phyloP scores from a whole-genome alignment of 441 rosid species.

The Eruca vesicaria region DNA sequence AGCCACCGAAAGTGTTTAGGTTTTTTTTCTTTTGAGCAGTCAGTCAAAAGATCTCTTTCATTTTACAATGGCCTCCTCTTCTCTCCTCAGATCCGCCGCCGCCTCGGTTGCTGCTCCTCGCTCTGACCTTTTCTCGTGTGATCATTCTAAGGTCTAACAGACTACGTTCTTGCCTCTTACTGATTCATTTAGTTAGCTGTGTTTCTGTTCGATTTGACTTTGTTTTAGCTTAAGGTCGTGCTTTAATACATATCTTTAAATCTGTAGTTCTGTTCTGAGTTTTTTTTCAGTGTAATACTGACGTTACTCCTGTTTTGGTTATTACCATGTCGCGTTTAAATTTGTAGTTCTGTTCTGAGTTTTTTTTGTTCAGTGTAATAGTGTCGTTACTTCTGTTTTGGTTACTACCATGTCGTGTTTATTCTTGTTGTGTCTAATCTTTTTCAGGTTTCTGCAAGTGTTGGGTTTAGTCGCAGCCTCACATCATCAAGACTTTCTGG shows the following conservation, averaged over 20 bases:
- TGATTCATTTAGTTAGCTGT: background rate
- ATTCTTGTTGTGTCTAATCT: background rate
- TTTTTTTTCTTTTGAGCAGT: conserved; percentile 27
- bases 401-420: background rate
- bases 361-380: no score
- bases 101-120: conserved; percentile 29
- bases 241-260: no score
- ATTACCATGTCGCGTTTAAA: background rate
- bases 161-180: conserved; percentile 1
- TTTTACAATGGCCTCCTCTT: conserved; percentile 57
- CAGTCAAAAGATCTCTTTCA: conserved; percentile 8
- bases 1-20: conserved; percentile 35
- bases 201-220: background rate
- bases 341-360: no score
- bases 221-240: background rate
- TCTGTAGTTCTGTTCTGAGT: conserved; percentile 8
- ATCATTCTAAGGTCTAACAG: conserved; percentile 53
- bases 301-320: background rate
- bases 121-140: conserved; percentile 37
- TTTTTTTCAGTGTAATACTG: background rate
- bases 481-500: conserved; percentile 46
- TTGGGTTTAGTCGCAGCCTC: conserved; percentile 40
- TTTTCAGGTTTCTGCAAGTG: conserved; percentile 51
- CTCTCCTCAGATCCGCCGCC: conserved; percentile 64
- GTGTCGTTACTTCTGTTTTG: no score